A percentile compares a stretch with the other conserved stretches of the same genome.
Evolutionary conservation across 371 early-diverging fungal species (phyloP).

Genomic region (Catenaria anguillulae): DNA sequence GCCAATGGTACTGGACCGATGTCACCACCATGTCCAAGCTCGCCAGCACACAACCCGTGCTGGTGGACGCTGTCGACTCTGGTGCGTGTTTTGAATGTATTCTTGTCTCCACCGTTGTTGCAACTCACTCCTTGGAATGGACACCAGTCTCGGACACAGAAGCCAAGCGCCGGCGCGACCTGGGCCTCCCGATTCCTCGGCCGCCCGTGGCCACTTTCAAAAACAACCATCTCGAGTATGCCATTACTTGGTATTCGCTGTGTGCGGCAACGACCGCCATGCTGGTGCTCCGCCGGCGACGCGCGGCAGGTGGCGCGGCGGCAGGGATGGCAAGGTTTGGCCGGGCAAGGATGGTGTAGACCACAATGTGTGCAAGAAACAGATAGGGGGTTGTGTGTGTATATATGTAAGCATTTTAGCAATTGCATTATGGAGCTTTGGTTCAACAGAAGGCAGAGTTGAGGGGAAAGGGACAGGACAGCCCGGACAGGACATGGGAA

Average conservation of each 20-base stretch:
- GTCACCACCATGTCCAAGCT: slow-evolving; percentile 53
- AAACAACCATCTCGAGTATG: slow-evolving; percentile 73
- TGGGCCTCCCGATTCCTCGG: slow-evolving; percentile 56
- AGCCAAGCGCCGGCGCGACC: slow-evolving; percentile 20
- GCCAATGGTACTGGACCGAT: slow-evolving; percentile 74
- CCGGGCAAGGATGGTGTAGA: too few relatives aligned
- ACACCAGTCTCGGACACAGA: background rate
- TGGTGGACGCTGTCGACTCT: slow-evolving; percentile 46
- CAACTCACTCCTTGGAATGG: too few relatives aligned
- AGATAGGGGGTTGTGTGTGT: too few relatives aligned
- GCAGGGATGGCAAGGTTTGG: too few relatives aligned
- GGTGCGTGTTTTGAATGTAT: background rate
- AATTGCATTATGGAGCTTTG: too few relatives aligned
- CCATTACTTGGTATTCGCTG: slow-evolving; percentile 61
- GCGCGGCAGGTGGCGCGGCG: background rate
- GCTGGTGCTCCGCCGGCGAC: background rate
- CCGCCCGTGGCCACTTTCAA: slow-evolving; percentile 52
- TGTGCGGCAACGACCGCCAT: slow-evolving; percentile 3
- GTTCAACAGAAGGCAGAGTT: too few relatives aligned
- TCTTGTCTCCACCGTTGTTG: too few relatives aligned
- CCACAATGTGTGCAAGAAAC: too few relatives aligned
- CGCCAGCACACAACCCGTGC: slow-evolving; percentile 44
- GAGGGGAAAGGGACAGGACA: too few relatives aligned
- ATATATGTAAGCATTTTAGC: too few relatives aligned
- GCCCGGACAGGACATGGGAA: too few relatives aligned